These are phyloP conservation scores for Chytridium lagenaria DNA, from an alignment of 371 early-diverging fungal genomes.

Conservation along the genomic window DNA sequence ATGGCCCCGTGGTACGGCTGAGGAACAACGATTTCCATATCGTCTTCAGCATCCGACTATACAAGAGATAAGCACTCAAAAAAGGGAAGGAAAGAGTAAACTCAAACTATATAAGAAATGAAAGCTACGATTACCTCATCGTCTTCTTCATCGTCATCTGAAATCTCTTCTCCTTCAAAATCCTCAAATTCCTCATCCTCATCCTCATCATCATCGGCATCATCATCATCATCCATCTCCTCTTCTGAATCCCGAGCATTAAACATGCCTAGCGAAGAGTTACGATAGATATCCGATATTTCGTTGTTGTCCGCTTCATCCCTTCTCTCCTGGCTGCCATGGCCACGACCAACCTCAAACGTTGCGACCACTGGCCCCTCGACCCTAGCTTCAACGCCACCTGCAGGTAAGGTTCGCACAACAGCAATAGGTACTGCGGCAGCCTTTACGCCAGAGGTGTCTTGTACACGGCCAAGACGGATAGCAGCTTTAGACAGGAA, in stretches of 20 bases:
- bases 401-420: not conserved
- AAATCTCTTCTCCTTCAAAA: conserved; percentile 54
- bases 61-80: no score
- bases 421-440: not conserved
- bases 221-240: conserved; percentile 60
- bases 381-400: no score
- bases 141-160: conserved; percentile 62
- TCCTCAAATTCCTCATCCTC: no score
- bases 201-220: conserved; percentile 53
- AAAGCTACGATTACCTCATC: conserved; percentile 43
- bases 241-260: conserved; percentile 71
- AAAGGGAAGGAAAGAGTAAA: no score
- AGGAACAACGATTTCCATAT: no score
- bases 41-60: no score
- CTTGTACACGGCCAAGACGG: conserved; percentile 63
- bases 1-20: conserved; percentile 62
- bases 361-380: conserved; percentile 9
- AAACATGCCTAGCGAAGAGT: conserved; percentile 91
- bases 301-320: conserved; percentile 35
- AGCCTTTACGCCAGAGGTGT: not conserved
- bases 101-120: no score
- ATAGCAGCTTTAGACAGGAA: conserved; percentile 85
- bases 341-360: conserved; percentile 9
- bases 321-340: conserved; percentile 3
- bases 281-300: conserved; percentile 80